A percentile compares a stretch with the other conserved stretches of the same genome.
phyloP scores from a whole-genome alignment of 2,329 filamentous ascomycete species.

The Arthroderma uncinatum region DNA sequence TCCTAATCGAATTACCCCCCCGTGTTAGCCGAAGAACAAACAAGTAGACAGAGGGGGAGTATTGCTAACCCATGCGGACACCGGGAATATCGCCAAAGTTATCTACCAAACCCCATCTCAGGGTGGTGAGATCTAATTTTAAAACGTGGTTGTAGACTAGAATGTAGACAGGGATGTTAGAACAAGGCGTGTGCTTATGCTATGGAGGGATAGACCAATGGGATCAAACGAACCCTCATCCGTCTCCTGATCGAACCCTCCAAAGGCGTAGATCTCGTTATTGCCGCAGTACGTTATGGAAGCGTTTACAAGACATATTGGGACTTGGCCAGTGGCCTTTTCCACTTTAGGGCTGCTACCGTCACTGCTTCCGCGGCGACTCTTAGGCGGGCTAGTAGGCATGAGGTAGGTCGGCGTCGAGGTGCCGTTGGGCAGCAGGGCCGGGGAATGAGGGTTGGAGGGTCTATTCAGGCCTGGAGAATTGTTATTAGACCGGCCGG shows the following conservation, averaged over 20 bases:
- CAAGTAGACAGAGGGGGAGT: slow-evolving; percentile 3
- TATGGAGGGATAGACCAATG: background rate
- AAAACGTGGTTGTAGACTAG: slow-evolving; percentile 92
- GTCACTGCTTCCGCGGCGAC: slow-evolving; percentile 50
- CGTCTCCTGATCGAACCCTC: slow-evolving; percentile 96
- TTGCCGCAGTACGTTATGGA: slow-evolving; percentile 98
- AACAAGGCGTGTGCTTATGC: slow-evolving; percentile 2
- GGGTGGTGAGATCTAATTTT: slow-evolving; percentile 70
- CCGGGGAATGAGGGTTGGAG: slow-evolving; percentile 12
- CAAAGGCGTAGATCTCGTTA: slow-evolving; percentile 95
- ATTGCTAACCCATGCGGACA: slow-evolving; percentile 84
- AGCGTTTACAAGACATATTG: slow-evolving; percentile 91
- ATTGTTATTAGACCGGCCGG: slow-evolving; percentile 1
- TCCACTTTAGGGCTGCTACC: slow-evolving; percentile 77
- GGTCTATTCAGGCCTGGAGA: slow-evolving; percentile 3
- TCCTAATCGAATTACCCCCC: slow-evolving; percentile 41
- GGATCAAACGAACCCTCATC: slow-evolving; percentile 55
- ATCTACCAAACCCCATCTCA: slow-evolving; percentile 91
- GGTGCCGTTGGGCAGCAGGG: slow-evolving; percentile 38
- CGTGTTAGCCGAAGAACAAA: background rate
- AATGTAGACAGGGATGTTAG: slow-evolving; percentile 8
- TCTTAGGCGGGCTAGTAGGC: slow-evolving; percentile 69
- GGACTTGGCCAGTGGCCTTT: slow-evolving; percentile 65
- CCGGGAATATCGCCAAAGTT: slow-evolving; percentile 98
- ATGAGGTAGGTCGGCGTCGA: slow-evolving; percentile 69